Evolutionary conservation across 495 filamentous ascomycete genomes (phyloP).

Genomic region (Viridothelium virens): DNA sequence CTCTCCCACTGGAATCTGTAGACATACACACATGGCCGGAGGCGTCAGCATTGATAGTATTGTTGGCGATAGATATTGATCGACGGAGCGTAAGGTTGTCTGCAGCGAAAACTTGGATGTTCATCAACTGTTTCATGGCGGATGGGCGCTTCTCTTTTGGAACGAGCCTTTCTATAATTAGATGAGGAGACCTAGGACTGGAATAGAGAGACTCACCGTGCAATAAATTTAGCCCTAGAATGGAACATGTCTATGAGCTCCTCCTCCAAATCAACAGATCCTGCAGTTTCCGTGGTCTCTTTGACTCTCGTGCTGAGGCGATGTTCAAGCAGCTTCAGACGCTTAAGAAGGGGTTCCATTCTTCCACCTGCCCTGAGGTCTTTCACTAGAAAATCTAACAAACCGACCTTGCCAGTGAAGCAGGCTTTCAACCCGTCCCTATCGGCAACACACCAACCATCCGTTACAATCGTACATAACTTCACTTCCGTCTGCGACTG

Average conservation of each 20-base stretch:
- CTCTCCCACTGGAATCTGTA: not conserved
- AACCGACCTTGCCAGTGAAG: constrained; percentile 5
- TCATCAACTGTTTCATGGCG: not conserved
- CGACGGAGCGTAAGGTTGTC: constrained; percentile 11
- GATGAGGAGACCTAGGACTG: not conserved
- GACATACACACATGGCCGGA: too few relatives aligned
- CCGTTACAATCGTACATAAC: not conserved
- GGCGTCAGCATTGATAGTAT: not conserved
- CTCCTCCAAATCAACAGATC: not conserved
- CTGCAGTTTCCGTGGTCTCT: not conserved
- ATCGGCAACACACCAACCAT: constrained; percentile 11
- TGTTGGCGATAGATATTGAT: not conserved
- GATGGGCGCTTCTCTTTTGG: not conserved
- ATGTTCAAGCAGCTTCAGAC: not conserved
- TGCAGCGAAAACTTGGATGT: constrained; percentile 9
- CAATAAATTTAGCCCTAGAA: constrained; percentile 12
- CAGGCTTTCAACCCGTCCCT: not conserved
- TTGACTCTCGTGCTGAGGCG: not conserved
- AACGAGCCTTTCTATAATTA: constrained; percentile 9
- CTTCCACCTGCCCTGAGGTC: not conserved
- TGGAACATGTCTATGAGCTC: not conserved
- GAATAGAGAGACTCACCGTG: not conserved
- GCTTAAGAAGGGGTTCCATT: constrained; percentile 1
- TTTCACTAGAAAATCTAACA: not conserved
- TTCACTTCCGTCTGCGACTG: not conserved